These are phyloP conservation scores for Pythium utonaiense DNA, from an alignment of 352 stramenopile genomes.

Conservation along the genomic window DNA sequence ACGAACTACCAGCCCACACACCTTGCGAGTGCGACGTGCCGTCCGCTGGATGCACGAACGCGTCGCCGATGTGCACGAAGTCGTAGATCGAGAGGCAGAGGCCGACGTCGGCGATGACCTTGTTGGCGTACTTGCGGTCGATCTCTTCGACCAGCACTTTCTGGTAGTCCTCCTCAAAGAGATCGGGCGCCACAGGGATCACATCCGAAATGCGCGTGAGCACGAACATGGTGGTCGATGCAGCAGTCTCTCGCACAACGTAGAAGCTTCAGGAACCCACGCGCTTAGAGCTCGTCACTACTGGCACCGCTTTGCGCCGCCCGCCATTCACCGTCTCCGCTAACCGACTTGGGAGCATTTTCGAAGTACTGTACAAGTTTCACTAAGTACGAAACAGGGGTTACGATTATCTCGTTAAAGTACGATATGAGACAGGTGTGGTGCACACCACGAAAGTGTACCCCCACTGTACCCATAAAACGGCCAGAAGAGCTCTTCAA, in stretches of 20 bases:
- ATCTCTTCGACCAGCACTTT: conserved; percentile 87
- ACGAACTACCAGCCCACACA: no score
- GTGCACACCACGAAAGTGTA: background rate
- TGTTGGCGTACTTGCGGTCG: conserved; percentile 90
- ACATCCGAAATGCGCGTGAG: conserved; percentile 83
- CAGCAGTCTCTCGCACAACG: background rate
- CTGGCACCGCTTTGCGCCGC: background rate
- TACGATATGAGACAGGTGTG: background rate
- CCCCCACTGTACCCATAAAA: background rate
- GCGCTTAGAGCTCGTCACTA: background rate
- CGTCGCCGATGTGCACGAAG: conserved; percentile 85
- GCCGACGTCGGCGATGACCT: conserved; percentile 83
- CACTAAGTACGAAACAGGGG: background rate
- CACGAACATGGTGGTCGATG: conserved; percentile 60
- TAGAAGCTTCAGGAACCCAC: background rate
- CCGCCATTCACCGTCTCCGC: background rate
- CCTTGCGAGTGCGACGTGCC: conserved; percentile 84
- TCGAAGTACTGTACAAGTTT: no score
- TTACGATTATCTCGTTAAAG: background rate
- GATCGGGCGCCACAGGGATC: conserved; percentile 74
- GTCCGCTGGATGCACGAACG: conserved; percentile 81
- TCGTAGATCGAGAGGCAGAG: conserved; percentile 89
- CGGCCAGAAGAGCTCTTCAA: conserved; percentile 10
- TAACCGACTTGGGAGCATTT: background rate
- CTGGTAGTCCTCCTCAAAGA: conserved; percentile 81